Conservation (phyloP, 768 basidiomycete species). For the Leucogyrophana mollusca region DNA sequence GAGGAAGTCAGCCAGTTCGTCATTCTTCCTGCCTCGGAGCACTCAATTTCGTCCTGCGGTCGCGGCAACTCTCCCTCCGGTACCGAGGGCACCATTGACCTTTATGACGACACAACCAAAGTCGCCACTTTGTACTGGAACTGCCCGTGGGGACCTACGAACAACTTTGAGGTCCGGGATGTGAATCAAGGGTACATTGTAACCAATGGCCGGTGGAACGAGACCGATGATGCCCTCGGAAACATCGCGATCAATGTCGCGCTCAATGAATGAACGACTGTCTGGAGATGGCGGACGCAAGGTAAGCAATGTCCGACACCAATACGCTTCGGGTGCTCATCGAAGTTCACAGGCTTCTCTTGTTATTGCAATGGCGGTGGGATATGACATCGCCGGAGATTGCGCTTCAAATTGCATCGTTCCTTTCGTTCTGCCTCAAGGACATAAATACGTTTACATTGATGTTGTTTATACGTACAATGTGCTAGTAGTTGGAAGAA, state of each 20-base stretch:
- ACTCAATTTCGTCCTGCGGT: slow-evolving; percentile 7
- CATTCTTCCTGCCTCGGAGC: neutral
- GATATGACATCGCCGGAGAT: too few relatives aligned
- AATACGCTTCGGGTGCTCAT: too few relatives aligned
- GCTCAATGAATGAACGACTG: neutral
- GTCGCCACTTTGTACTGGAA: slow-evolving; percentile 10
- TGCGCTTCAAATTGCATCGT: too few relatives aligned
- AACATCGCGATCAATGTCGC: neutral
- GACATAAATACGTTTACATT: too few relatives aligned
- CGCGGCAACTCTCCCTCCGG: slow-evolving; percentile 3
- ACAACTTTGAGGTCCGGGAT: slow-evolving; percentile 2
- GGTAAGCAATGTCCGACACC: too few relatives aligned
- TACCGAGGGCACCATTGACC: slow-evolving; percentile 8
- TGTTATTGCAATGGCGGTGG: too few relatives aligned
- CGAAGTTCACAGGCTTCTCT: too few relatives aligned
- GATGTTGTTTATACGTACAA: too few relatives aligned
- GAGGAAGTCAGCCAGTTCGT: neutral
- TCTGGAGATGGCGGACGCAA: too few relatives aligned
- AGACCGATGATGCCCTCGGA: neutral
- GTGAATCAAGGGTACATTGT: neutral
- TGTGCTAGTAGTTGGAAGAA: too few relatives aligned
- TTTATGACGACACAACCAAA: slow-evolving; percentile 6
- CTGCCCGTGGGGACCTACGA: slow-evolving; percentile 3
- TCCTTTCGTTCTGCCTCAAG: too few relatives aligned
- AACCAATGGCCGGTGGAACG: neutral